These are phyloP conservation scores for Crataegus laevigata DNA, from an alignment of 306 rosid species.

Conservation along the genomic window DNA sequence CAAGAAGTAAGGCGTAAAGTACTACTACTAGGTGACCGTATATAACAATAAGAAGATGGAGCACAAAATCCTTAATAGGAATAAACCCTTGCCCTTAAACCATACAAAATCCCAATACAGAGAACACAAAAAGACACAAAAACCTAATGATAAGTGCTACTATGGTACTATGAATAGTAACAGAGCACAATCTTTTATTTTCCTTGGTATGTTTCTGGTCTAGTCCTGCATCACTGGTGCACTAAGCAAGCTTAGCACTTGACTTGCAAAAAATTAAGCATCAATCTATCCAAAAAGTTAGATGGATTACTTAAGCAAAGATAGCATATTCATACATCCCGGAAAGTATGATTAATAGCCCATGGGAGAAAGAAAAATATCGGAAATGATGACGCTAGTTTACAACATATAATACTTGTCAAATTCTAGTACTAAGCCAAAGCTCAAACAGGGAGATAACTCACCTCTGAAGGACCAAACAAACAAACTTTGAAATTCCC, in stretches of 20 bases:
- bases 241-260: not conserved
- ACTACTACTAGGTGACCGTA: no score
- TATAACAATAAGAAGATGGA: no score
- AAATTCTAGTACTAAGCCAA: slow-evolving; percentile 6
- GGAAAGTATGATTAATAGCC: not conserved
- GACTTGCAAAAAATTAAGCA: not conserved
- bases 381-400: not conserved
- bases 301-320: not conserved
- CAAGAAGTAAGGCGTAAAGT: no score
- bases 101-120: no score
- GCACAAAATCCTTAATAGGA: no score
- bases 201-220: not conserved
- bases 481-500: slow-evolving; percentile 95
- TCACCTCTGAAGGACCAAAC: slow-evolving; percentile 96
- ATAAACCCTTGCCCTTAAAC: no score
- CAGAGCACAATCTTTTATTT: not conserved
- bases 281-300: not conserved
- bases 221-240: not conserved
- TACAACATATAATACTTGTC: slow-evolving; percentile 3
- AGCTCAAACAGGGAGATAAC: slow-evolving; percentile 9
- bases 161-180: no score
- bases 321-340: not conserved
- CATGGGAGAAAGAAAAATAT: not conserved
- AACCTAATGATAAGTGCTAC: no score
- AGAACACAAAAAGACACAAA: no score